Percentiles rank a stretch among this genome's conserved stretches.
Evolutionary conservation across 768 basidiomycete genomes (phyloP).

Genomic region (Kwoniella pini): DNA sequence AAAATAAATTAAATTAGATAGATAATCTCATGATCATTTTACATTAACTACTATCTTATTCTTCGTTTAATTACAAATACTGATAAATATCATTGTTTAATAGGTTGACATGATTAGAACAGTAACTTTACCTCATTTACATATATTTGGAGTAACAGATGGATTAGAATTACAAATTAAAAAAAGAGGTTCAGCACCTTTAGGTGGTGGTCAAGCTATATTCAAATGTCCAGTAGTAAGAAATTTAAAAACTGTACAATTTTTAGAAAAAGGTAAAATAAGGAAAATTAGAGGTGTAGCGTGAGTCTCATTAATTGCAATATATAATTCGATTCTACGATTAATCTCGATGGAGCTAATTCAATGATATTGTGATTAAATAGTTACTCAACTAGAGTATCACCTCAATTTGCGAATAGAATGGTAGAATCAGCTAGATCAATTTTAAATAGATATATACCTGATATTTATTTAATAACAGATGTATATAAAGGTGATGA

Average conservation of each 20-base stretch:
- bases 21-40: no score
- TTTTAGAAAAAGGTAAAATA: conserved; percentile 85
- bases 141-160: conserved; percentile 84
- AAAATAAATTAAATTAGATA: no score
- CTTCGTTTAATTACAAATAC: no score
- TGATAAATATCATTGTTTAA: no score
- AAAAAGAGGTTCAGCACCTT: conserved; percentile 86
- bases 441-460: conserved; percentile 91
- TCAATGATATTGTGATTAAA: not conserved
- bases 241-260: conserved; percentile 87
- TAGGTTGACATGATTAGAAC: conserved; percentile 87
- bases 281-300: conserved; percentile 94
- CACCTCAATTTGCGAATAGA: conserved; percentile 94
- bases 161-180: conserved; percentile 92
- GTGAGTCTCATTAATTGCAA: conserved; percentile 59
- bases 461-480: conserved; percentile 96
- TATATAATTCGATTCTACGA: not conserved
- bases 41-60: no score
- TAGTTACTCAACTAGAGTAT: conserved; percentile 94
- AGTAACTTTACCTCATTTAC: conserved; percentile 84
- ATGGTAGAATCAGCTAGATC: conserved; percentile 95
- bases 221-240: conserved; percentile 91
- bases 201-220: conserved; percentile 89
- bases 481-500: conserved; percentile 98
- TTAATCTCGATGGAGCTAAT: no score